Evolutionary conservation across 75 land plant species (phyloP), one percentile per base, ranked within the genome.

Genomic region (Pseudotsuga menziesii): DNA sequence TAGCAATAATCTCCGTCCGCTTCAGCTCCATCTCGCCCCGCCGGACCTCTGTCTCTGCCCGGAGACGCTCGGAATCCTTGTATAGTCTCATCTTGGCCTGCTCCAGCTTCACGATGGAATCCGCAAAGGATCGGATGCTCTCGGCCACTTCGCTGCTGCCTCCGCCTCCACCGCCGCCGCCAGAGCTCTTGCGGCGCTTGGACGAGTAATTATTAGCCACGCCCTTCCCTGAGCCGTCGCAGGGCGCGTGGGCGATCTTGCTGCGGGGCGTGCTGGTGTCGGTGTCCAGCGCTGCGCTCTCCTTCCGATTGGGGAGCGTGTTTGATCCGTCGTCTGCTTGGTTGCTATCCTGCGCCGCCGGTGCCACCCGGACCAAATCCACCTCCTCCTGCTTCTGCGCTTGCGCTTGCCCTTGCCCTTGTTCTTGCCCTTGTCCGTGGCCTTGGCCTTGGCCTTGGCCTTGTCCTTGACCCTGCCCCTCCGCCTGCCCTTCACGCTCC

Each of bases 1-100:
- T 82, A 23, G 89, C 86, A 26, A 91, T 82, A 36, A 91, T 91
- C 80, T 89, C 85, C 29, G 91, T 86, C n/a, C 91, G 79, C 70
- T 86, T 91, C 16, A 89, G 76, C 44, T 91, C 92, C 85, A 89
- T 73, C 76, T 91, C 91, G 13, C 74, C 84, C n/a, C 85, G 79
- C 61, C 79, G 78, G 12, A 72, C 79, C 73, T 91, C 92, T 9
- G 88, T 86, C 62, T 91, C 88, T 0, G 79, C 91, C 58, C 87
- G 76, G 81, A 86, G 78, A 20, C 73, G 77, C 81, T 86, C 92
- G 35, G 76, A 20, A 74, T 87, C 88, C 75, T 60, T 74, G 75
- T 66, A 72, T 59, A 82, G 76, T 39, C 89, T 85, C 83, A 89
- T 76, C 56, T 90, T 83, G 12, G 81, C 81, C 72, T 86, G 76